A percentile compares a stretch with the other conserved stretches of the same genome.
Evolutionary conservation across 2,329 filamentous ascomycete species (phyloP).

Genomic region (Calonectria henricotiae): DNA sequence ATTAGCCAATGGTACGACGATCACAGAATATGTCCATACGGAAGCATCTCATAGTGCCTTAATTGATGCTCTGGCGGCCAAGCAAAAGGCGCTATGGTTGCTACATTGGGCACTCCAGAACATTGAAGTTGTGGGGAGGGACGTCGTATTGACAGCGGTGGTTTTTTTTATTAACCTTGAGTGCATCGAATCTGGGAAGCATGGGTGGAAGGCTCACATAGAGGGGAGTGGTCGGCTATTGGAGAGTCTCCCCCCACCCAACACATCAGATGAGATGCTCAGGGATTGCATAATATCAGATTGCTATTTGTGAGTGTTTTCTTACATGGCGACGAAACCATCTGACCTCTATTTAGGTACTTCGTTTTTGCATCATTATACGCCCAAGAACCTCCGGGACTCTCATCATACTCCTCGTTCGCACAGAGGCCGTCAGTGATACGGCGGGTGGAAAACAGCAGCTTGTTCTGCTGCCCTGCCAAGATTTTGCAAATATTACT

Average conservation of each 20-base stretch:
- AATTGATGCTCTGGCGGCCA: slow-evolving; percentile 63
- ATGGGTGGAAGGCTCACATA: slow-evolving; percentile 65
- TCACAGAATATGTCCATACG: slow-evolving; percentile 54
- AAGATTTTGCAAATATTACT: slow-evolving; percentile 63
- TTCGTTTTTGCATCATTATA: slow-evolving; percentile 14
- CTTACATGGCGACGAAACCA: neutral
- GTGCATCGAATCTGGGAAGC: slow-evolving; percentile 65
- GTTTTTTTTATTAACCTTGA: slow-evolving; percentile 68
- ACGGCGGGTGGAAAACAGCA: slow-evolving; percentile 63
- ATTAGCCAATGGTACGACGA: slow-evolving; percentile 49
- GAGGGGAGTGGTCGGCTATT: slow-evolving; percentile 64
- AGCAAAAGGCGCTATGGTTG: slow-evolving; percentile 62
- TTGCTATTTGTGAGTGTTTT: slow-evolving; percentile 61
- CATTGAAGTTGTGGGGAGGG: slow-evolving; percentile 57
- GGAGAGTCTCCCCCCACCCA: slow-evolving; percentile 57
- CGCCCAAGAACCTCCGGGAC: neutral
- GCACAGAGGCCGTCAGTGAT: slow-evolving; percentile 36
- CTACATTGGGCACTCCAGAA: slow-evolving; percentile 60
- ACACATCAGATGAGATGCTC: slow-evolving; percentile 56
- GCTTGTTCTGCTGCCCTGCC: slow-evolving; percentile 66
- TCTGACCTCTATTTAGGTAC: slow-evolving; percentile 1
- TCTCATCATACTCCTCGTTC: neutral
- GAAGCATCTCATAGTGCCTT: slow-evolving; percentile 42
- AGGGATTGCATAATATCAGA: slow-evolving; percentile 66
- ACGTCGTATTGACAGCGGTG: slow-evolving; percentile 63